Base-by-base conservation (phyloP, 2,329 filamentous ascomycete genomes). In the Macrophomina pseudophaseolina region DNA sequence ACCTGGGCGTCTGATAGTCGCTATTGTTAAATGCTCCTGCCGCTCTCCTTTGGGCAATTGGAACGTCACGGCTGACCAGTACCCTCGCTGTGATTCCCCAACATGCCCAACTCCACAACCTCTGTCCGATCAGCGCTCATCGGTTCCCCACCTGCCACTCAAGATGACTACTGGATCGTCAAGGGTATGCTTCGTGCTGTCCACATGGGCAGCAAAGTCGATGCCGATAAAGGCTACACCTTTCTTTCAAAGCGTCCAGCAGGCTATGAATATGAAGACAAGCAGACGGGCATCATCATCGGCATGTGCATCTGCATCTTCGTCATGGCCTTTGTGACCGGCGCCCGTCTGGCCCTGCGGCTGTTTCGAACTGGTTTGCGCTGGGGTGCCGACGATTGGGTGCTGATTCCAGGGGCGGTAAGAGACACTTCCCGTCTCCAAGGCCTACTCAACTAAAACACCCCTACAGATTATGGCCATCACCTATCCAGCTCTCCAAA, bases 331-430 rank as follows among this genome's bases (percentile, higher is more conserved):
- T 44, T 71, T 6, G 69, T 76, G 30, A 79, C 77, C 0, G 66
- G 66, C 5, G 64, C 72, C 8, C 72, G 77, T 32, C 67, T 79
- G 30, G 64, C 65, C 9, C 63, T 77, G 48, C 70, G 76, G 30
- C 49, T 71, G 5, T 72, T 73, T 46, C 68, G 72, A 33, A 68
- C 64, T 44, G 69, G 72, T 11, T 67, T 78, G 59, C 65, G 70
- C 32, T 74, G 76, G n/a, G 78, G 77, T 3, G 66, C 69, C 30
- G 78, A 79, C 66, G 78, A 80, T 56, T 73, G 71, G 66, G 69
- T 74, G 2, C 75, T 78, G 35, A 70, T 77, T 23, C 72, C 72
- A n/a, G 77, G 75, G 16, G 73, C 72, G 38, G 72, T 77, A 69
- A 63, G 74, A n/a, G 5, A 44, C 42, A 12, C 38, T 9, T 2